A percentile compares a stretch with the other conserved stretches of the same genome.
These are phyloP conservation scores for Tylopilus plumbeoviolaceoides DNA, from an alignment of 768 basidiomycete species.

Conservation along the genomic window DNA sequence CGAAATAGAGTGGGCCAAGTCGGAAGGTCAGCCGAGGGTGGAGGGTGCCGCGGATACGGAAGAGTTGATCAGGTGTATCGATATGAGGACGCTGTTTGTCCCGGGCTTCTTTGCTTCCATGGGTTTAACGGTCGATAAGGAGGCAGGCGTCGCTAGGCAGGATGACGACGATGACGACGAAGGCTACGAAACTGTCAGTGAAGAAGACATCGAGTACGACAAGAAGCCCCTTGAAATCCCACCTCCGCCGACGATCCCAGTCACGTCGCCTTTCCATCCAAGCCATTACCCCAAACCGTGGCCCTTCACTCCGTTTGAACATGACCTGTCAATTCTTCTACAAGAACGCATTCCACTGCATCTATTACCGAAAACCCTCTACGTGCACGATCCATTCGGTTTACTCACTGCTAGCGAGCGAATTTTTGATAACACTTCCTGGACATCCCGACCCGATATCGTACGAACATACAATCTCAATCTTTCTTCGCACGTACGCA, in stretches of 20 bases:
- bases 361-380: constrained; percentile 38
- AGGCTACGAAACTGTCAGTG: no score
- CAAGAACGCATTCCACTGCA: constrained; percentile 33
- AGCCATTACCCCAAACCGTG: constrained; percentile 38
- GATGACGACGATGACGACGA: no score
- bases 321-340: constrained; percentile 22
- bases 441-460: constrained; percentile 31
- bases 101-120: no score
- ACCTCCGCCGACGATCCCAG: constrained; percentile 6
- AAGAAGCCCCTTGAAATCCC: no score
- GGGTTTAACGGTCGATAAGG: no score
- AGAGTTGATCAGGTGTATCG: constrained; percentile 10
- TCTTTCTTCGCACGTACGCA: neutral
- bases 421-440: constrained; percentile 8
- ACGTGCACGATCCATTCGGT: constrained; percentile 43
- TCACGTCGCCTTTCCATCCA: constrained; percentile 29
- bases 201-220: no score
- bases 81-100: neutral
- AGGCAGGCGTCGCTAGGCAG: neutral
- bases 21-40: constrained; percentile 22
- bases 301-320: constrained; percentile 38
- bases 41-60: constrained; percentile 14
- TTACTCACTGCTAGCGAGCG: constrained; percentile 22
- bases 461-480: constrained; percentile 31
- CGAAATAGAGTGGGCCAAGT: constrained; percentile 22